phyloP scores from a whole-genome alignment of 176 grass and related monocot species.

The Oryza longistaminata region DNA sequence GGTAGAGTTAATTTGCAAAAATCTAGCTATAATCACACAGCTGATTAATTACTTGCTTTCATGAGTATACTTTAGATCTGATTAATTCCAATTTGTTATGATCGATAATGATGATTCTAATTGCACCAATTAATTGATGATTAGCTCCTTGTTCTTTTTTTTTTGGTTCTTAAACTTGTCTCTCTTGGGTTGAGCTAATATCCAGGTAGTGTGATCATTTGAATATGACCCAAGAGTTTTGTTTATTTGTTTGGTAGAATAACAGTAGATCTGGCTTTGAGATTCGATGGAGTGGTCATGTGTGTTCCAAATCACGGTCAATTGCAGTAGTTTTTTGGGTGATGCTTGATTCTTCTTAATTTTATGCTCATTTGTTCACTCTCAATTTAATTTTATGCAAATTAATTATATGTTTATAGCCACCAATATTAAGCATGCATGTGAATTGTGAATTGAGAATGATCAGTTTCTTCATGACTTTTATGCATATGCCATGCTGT shows the following conservation, averaged over 20 bases:
- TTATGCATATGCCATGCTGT: background rate
- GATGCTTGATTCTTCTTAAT: constrained; percentile 18
- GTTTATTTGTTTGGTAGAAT: background rate
- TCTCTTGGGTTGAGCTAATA: constrained; percentile 12
- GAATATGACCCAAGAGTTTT: background rate
- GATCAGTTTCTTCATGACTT: background rate
- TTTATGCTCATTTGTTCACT: constrained; percentile 16
- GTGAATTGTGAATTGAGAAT: background rate
- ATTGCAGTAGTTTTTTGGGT: background rate
- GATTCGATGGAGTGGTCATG: background rate
- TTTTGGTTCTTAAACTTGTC: background rate
- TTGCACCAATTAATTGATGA: background rate
- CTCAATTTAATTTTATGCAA: background rate
- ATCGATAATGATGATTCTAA: background rate
- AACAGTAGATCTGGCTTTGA: background rate
- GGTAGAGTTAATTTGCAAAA: constrained; percentile 15
- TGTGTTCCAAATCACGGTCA: background rate
- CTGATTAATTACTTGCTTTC: background rate
- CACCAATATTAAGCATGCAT: background rate
- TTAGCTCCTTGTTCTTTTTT: background rate
- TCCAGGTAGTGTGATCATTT: constrained; percentile 1
- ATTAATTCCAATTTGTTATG: background rate
- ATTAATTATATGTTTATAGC: background rate
- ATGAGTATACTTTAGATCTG: constrained; percentile 8
- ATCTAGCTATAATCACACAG: background rate